A percentile compares a stretch with the other conserved stretches of the same genome.
Conservation (phyloP, 2,329 filamentous ascomycete species). For the Pochonia chlamydosporia region DNA sequence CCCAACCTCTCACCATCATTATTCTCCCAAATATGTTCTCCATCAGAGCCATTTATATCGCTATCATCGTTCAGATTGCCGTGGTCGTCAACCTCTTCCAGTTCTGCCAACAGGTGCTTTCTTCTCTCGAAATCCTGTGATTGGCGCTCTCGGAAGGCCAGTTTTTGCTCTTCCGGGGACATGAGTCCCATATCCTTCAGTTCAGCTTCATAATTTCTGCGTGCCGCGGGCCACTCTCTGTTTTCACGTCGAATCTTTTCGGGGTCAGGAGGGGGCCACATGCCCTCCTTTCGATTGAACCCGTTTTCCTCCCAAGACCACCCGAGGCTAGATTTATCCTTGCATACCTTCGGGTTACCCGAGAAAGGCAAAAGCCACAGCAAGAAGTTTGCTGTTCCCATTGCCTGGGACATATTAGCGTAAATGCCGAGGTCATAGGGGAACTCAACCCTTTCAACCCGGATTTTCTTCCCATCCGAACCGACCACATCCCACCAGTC, state of each 20-base stretch:
- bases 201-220: slow-evolving; percentile 27
- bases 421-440: slow-evolving; percentile 77
- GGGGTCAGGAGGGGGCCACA: slow-evolving; percentile 61
- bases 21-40: slow-evolving; percentile 63
- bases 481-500: slow-evolving; percentile 37
- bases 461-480: slow-evolving; percentile 33
- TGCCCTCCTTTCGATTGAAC: slow-evolving; percentile 58
- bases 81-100: slow-evolving; percentile 49
- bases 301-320: slow-evolving; percentile 71
- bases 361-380: slow-evolving; percentile 67
- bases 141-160: slow-evolving; percentile 45
- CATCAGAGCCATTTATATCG: slow-evolving; percentile 48
- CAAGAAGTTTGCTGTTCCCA: slow-evolving; percentile 62
- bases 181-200: slow-evolving; percentile 25
- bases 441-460: slow-evolving; percentile 64
- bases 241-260: slow-evolving; percentile 47
- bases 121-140: slow-evolving; percentile 37
- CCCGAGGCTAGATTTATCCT: slow-evolving; percentile 34
- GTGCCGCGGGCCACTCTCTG: slow-evolving; percentile 32
- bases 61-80: too few species aligned
- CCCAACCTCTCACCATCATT: slow-evolving; percentile 66
- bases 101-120: slow-evolving; percentile 38
- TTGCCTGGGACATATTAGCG: slow-evolving; percentile 66
- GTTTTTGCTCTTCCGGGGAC: slow-evolving; percentile 38
- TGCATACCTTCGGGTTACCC: slow-evolving; percentile 37